Conservation (phyloP, 1,284 basidiomycete species). For the Puccinia horiana region DNA sequence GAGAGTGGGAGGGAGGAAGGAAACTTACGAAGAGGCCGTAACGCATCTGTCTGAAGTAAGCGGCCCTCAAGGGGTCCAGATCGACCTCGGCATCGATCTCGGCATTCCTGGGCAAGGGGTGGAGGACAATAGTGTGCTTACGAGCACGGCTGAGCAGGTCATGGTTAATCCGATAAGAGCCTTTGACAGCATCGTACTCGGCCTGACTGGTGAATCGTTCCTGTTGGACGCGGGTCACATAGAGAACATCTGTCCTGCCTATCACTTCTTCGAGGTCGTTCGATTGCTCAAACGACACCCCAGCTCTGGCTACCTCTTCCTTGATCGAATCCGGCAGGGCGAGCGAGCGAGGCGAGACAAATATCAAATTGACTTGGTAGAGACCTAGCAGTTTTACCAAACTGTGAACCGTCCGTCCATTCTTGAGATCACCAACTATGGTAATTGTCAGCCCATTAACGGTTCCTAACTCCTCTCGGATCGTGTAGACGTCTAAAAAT, state of each 20-base stretch:
- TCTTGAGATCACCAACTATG: constrained; percentile 88
- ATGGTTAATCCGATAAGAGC: constrained; percentile 90
- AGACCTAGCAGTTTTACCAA: constrained; percentile 87
- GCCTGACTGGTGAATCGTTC: constrained; percentile 81
- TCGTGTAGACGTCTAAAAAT: constrained; percentile 91
- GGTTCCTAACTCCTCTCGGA: constrained; percentile 95
- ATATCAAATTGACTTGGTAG: constrained; percentile 84
- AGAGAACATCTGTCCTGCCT: constrained; percentile 90
- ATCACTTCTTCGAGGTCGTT: constrained; percentile 87
- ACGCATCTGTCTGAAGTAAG: constrained; percentile 98
- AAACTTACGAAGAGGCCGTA: constrained; percentile 86
- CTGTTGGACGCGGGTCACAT: constrained; percentile 93
- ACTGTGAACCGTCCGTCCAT: constrained; percentile 95
- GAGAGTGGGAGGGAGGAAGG: background rate
- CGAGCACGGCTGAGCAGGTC: constrained; percentile 87
- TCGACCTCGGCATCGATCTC: constrained; percentile 99
- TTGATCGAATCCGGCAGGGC: constrained; percentile 88
- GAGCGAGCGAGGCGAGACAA: constrained; percentile 86
- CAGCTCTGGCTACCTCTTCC: constrained; percentile 76
- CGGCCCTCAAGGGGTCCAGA: constrained; percentile 88
- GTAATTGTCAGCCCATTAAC: constrained; percentile 96
- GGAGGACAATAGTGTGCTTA: constrained; percentile 97
- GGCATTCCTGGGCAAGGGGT: constrained; percentile 90
- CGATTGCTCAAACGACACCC: constrained; percentile 76
- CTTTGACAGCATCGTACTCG: constrained; percentile 89